A percentile compares a stretch with the other conserved stretches of the same genome.
phyloP scores from a whole-genome alignment of 2,329 filamentous ascomycete genomes.

The Dactylellina sp. region DNA sequence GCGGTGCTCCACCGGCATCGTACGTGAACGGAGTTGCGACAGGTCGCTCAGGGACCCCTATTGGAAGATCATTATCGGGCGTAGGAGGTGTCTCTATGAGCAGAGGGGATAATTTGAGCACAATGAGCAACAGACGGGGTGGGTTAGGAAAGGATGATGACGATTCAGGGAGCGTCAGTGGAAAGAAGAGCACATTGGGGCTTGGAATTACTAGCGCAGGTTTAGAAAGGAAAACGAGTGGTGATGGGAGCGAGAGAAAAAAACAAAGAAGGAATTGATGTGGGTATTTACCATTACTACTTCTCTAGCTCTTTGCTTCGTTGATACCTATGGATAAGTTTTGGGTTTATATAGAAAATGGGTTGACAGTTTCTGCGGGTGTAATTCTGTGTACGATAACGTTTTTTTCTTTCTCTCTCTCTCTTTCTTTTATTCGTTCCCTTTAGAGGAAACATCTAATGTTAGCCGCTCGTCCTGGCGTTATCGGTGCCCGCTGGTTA shows the following conservation, averaged over 20 bases:
- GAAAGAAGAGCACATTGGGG: conserved; percentile 45
- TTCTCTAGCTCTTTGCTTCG: neutral
- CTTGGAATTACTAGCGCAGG: conserved; percentile 53
- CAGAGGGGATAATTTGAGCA: conserved; percentile 48
- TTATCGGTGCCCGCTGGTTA: conserved; percentile 3
- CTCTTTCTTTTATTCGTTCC: neutral
- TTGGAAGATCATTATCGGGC: conserved; percentile 41
- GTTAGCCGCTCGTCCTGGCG: conserved; percentile 4
- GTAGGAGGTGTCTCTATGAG: conserved; percentile 39
- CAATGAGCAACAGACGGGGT: conserved; percentile 45
- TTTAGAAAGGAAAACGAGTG: conserved; percentile 45
- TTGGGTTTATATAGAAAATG: conserved; percentile 1
- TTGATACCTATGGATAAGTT: conserved; percentile 5
- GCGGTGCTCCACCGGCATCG: conserved; percentile 21
- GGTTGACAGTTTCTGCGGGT: conserved; percentile 5
- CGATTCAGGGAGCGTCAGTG: conserved; percentile 42
- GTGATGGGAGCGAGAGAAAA: conserved; percentile 53
- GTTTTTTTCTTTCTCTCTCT: conserved; percentile 17
- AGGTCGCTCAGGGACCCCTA: conserved; percentile 40
- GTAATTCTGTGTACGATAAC: conserved; percentile 15
- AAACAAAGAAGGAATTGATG: conserved; percentile 42
- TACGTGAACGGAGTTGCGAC: conserved; percentile 15
- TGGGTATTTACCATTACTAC: neutral
- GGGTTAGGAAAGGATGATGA: conserved; percentile 44
- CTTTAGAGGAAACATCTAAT: conserved; percentile 11